Base-by-base conservation (phyloP, 2,329 filamentous ascomycete species). In the Colletotrichum neosansevieriae region DNA sequence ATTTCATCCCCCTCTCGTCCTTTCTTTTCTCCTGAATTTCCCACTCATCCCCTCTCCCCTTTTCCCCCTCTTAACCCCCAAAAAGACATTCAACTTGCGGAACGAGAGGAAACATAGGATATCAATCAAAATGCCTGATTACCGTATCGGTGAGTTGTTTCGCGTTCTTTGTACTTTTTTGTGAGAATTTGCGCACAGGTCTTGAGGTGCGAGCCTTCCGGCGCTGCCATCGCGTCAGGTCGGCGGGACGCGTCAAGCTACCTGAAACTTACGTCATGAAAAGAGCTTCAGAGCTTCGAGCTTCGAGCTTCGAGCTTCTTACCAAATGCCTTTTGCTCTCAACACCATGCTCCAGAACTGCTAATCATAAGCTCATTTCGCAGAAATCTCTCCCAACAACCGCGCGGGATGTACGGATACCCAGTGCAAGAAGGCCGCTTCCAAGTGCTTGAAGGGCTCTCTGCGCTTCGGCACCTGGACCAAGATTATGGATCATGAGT, bases 391-490 rank as follows among this genome's bases (percentile, higher is more conserved):
- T n/a, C 80, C 84, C 51, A 91, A 86, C 76, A 88, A 85, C 74
- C 91, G 94, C 67, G 93, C 94, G 60, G 88, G 83, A 58, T 98
- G 94, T 82, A 86, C 90, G 71, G 90, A 90, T 76, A 84, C 82
- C 5, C 84, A 89, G 71, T 98, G 95, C 85, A 94, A 94, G 79
- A 85, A 91, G 2, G 81, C 80, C 2, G 83, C 76, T 1, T 76
- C 85, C 75, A 97, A 97, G 81, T 93, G 97, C 75, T 72, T 75
- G 29, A 97, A 97, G 81, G 93, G 91, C 63, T 89, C 93, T 72
- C 81, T 97, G 3, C 91, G 95, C 63, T 87, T 94, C 60, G 95
- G 92, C 47, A 86, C 85, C 21, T 93, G 91, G 84, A 86, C 97
- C 71, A 86, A 86, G 9, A 86, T 91, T 34, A 74, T 83, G 0